Evolutionary conservation across 176 grass and related monocot species (phyloP), one percentile per base, ranked within the genome.

Genomic region (Ananas comosus): DNA sequence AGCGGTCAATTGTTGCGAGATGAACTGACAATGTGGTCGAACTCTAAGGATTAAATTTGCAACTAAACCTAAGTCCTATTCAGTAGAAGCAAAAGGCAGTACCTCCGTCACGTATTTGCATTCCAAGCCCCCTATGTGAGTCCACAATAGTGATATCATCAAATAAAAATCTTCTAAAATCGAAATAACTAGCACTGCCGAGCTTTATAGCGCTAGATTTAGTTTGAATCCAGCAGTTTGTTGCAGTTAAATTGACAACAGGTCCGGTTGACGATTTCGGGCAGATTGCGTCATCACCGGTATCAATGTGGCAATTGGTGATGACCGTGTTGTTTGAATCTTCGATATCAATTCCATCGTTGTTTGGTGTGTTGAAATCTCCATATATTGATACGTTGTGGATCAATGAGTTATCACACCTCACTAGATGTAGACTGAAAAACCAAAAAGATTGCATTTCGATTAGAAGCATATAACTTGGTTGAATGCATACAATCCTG

Each of bases 51-150:
- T 42, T 42, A 42, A 42, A 42, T 42, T 42, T 42, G 33, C 33
- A 42, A 7, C 5, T 42, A 42, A 42, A 7, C 33, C 33, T 7
- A 42, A 42, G 4, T 42, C 33, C 33, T 42, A 6, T 42, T 42
- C 33, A 42, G 5, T 42, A 42, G 33, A 42, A 42, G 33, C 33
- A 6, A 42, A 42, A 42, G 33, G 33, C 16, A 68, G 18, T 84
- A 91, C 91, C 93, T 89, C 93, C 93, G 58, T 96, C 89, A 8
- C 93, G 89, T 51, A 92, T 96, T 79, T 96, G 93, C 83, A 92
- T 86, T 10, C 71, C 86, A 59, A 92, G 79, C 25, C 93, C 93
- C 78, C 93, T 76, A 57, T 92, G 93, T 2, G 93, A 81, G 72
- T 96, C 88, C 12, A 70, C 83, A 72, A 96, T 90, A 8, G 86